Evolutionary conservation across 176 grass and related monocot genomes (phyloP).

Genomic region (Areca catechu): DNA sequence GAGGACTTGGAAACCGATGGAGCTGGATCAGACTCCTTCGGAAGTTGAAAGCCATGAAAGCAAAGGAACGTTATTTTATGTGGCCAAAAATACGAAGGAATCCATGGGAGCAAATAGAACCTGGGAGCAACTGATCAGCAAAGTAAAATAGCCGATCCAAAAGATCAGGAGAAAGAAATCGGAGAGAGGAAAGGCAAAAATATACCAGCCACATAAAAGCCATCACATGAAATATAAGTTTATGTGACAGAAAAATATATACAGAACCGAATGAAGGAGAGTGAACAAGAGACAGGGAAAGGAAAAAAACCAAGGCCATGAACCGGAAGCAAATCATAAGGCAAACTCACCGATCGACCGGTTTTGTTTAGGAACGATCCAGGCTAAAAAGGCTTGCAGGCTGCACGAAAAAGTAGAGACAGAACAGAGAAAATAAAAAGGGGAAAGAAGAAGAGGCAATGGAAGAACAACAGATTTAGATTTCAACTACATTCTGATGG

Average conservation of each 20-base stretch:
- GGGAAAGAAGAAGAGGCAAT: background rate
- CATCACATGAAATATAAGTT: constrained; percentile 75
- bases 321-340: constrained; percentile 1
- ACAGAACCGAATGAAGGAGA: background rate
- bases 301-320: constrained; percentile 2
- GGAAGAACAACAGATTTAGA: background rate
- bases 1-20: too few species aligned
- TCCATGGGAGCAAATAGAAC: background rate
- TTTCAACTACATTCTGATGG: background rate
- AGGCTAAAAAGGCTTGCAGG: background rate
- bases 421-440: constrained; percentile 17
- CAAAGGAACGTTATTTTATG: constrained; percentile 7
- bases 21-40: background rate
- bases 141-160: too few species aligned
- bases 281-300: constrained; percentile 14
- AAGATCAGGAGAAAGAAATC: too few species aligned
- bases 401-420: constrained; percentile 27
- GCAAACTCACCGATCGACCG: too few species aligned
- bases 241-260: constrained; percentile 5
- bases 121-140: too few species aligned
- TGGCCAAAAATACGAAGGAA: background rate
- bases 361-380: too few species aligned
- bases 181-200: background rate
- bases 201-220: constrained; percentile 7
- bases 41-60: background rate